phyloP scores from a whole-genome alignment of 2,329 filamentous ascomycete genomes.

The Fusarium nygamai region DNA sequence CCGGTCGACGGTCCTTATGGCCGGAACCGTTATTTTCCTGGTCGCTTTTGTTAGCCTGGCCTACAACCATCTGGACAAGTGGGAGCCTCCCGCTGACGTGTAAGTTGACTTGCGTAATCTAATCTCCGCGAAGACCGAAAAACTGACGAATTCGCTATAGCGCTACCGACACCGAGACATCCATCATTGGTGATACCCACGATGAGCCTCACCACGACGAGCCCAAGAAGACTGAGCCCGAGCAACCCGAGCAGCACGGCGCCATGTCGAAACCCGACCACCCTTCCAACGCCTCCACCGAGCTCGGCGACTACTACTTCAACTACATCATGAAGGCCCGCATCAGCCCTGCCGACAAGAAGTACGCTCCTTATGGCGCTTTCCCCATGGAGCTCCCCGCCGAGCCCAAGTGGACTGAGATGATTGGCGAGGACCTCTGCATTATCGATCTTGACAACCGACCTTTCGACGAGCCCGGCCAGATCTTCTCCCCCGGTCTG shows the following conservation, averaged over 20 bases:
- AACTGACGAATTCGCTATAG: conserved; percentile 14
- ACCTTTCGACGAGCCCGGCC: conserved; percentile 48
- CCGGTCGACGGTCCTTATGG: conserved; percentile 43
- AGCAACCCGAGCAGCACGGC: conserved; percentile 3
- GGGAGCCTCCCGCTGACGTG: conserved; percentile 40
- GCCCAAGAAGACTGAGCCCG: conserved; percentile 14
- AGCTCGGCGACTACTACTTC: conserved; percentile 47
- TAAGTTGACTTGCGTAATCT: conserved; percentile 18
- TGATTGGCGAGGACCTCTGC: conserved; percentile 53
- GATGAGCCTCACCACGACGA: conserved; percentile 7
- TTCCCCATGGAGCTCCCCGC: conserved; percentile 47
- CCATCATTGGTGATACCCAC: conserved; percentile 20
- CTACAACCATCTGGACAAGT: conserved; percentile 47
- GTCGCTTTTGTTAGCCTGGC: conserved; percentile 46
- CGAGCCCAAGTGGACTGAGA: conserved; percentile 45
- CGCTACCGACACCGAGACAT: conserved; percentile 38
- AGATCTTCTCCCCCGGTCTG: conserved; percentile 48
- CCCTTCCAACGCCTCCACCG: conserved; percentile 30
- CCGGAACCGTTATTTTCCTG: conserved; percentile 47
- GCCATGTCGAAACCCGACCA: conserved; percentile 27
- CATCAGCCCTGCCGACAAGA: conserved; percentile 35
- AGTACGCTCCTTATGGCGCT: conserved; percentile 47
- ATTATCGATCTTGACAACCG: conserved; percentile 59
- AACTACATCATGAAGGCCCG: conserved; percentile 47
- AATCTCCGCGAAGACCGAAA: background rate